A percentile compares a stretch with the other conserved stretches of the same genome.
Conservation (phyloP, 352 stramenopile species). For the Phytopythium boreale region DNA sequence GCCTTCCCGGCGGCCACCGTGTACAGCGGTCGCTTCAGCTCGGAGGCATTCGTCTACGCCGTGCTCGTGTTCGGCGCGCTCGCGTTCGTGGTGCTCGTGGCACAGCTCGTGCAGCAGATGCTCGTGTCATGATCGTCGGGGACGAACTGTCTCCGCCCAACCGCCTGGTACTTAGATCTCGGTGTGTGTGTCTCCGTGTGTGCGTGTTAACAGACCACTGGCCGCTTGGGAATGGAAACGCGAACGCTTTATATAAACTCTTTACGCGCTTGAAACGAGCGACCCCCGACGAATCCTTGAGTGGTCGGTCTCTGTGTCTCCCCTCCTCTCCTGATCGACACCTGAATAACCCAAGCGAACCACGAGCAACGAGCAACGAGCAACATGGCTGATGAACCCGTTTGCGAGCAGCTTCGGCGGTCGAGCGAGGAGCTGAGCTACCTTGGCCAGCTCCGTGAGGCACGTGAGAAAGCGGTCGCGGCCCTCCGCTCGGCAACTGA, state of each 20-base stretch:
- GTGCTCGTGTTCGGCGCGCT: slow-evolving; percentile 66
- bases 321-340: neutral
- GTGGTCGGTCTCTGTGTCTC: neutral
- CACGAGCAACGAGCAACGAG: neutral
- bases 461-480: slow-evolving; percentile 36
- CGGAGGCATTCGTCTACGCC: slow-evolving; percentile 42
- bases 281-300: neutral
- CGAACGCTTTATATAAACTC: neutral
- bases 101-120: slow-evolving; percentile 55
- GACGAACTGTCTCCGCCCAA: neutral
- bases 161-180: slow-evolving; percentile 2
- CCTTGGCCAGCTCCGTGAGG: slow-evolving; percentile 33
- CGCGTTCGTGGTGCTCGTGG: slow-evolving; percentile 57
- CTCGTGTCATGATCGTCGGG: neutral
- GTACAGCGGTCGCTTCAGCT: slow-evolving; percentile 69
- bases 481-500: slow-evolving; percentile 49
- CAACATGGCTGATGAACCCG: slow-evolving; percentile 12
- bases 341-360: neutral
- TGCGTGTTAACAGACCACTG: neutral
- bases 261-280: neutral
- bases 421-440: slow-evolving; percentile 64
- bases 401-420: slow-evolving; percentile 51
- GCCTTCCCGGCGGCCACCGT: slow-evolving; percentile 50
- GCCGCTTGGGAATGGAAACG: neutral
- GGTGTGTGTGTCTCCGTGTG: neutral